These are phyloP conservation scores for Aspergillus amoenus DNA, from an alignment of 2,329 filamentous ascomycete genomes.

Conservation along the genomic window DNA sequence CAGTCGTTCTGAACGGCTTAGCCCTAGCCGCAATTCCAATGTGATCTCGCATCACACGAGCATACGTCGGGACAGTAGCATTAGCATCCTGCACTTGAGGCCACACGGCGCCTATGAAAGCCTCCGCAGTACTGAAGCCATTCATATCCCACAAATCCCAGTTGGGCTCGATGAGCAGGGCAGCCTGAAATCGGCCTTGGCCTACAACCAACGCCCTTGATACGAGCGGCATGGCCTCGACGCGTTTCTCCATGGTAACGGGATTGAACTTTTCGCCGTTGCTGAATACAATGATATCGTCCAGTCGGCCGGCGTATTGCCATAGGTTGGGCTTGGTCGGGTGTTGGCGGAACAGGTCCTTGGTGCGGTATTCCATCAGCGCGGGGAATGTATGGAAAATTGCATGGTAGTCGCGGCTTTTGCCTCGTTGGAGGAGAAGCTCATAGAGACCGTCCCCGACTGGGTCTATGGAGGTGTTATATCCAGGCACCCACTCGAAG, in stretches of 20 bases:
- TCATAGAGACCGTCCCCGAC: neutral
- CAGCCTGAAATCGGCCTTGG: neutral
- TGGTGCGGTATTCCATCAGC: neutral
- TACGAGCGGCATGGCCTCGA: constrained; percentile 29
- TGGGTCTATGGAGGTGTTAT: neutral
- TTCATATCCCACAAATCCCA: neutral
- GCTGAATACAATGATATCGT: constrained; percentile 46
- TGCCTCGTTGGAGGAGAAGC: neutral
- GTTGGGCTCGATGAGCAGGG: neutral
- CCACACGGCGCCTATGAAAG: neutral
- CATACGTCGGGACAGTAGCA: neutral
- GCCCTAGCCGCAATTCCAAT: neutral
- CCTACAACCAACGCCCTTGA: neutral
- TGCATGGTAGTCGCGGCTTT: neutral
- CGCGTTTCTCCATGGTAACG: constrained; percentile 37
- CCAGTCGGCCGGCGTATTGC: constrained; percentile 14
- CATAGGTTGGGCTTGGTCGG: neutral
- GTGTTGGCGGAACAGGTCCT: neutral
- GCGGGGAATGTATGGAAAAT: neutral
- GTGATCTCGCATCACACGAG: neutral
- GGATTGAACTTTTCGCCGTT: constrained; percentile 50
- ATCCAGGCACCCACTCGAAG: neutral
- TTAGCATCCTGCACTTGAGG: neutral
- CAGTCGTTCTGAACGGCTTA: neutral
- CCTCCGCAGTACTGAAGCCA: neutral